phyloP scores from a whole-genome alignment of 495 filamentous ascomycete genomes.

The Xylaria venustula region DNA sequence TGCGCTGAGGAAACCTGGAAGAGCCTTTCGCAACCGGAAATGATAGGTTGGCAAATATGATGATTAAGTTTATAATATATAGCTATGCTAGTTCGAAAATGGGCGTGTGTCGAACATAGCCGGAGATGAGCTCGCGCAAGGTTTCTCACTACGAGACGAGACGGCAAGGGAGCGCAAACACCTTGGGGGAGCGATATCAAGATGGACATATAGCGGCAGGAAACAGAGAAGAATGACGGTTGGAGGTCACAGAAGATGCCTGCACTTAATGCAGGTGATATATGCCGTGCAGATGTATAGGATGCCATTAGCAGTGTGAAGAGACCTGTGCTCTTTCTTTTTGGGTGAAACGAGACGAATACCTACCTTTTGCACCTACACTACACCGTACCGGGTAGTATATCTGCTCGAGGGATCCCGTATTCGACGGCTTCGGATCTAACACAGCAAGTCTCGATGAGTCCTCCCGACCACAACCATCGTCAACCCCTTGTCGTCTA shows the following conservation, averaged over 20 bases:
- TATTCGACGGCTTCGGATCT: too few species aligned
- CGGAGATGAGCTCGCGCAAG: not conserved
- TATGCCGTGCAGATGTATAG: slow-evolving; percentile 13
- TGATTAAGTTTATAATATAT: slow-evolving; percentile 11
- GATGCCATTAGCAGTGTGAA: not conserved
- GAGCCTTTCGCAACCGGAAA: not conserved
- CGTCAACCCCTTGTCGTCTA: slow-evolving; percentile 6
- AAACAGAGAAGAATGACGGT: slow-evolving; percentile 16
- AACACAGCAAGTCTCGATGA: not conserved
- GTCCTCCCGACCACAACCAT: not conserved
- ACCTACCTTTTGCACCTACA: too few species aligned
- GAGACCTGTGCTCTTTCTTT: slow-evolving; percentile 6
- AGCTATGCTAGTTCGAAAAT: not conserved
- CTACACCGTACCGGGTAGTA: too few species aligned
- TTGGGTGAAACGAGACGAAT: slow-evolving; percentile 5
- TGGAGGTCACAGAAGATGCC: slow-evolving; percentile 20
- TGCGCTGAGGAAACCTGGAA: slow-evolving; percentile 20
- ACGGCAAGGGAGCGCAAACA: slow-evolving; percentile 23
- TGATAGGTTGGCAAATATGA: slow-evolving; percentile 14
- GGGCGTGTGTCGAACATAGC: slow-evolving; percentile 15
- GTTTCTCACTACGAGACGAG: slow-evolving; percentile 7
- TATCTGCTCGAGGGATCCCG: slow-evolving; percentile 1
- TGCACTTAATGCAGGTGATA: slow-evolving; percentile 28
- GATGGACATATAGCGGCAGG: slow-evolving; percentile 21
- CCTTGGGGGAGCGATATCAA: slow-evolving; percentile 18